Evolutionary conservation across 148 eudicot species (phyloP).

Genomic region (Vaccinium macrocarpon): DNA sequence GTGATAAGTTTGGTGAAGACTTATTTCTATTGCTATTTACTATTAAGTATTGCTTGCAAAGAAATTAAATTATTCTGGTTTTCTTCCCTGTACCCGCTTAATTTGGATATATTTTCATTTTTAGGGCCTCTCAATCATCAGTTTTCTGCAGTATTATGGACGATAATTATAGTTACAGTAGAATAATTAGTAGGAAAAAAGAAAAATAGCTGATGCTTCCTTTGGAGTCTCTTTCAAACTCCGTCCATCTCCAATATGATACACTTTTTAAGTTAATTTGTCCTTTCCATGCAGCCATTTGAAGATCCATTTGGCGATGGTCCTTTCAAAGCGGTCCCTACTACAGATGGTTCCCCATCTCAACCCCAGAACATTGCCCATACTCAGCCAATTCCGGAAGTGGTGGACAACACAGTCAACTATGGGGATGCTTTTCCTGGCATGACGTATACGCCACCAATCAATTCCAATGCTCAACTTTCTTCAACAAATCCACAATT

Average conservation of each 20-base stretch:
- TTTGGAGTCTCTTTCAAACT: not conserved
- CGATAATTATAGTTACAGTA: not conserved
- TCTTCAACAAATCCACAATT: conserved; percentile 30
- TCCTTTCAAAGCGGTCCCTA: conserved; percentile 74
- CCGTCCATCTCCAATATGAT: not conserved
- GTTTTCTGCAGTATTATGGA: not conserved
- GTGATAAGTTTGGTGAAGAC: not conserved
- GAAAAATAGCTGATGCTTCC: not conserved
- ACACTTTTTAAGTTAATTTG: not conserved
- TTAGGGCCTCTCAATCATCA: not conserved
- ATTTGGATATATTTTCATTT: not conserved
- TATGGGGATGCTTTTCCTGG: conserved; percentile 37
- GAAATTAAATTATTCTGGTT: not conserved
- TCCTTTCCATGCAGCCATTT: conserved; percentile 55
- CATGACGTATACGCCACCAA: conserved; percentile 15
- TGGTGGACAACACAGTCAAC: conserved; percentile 22
- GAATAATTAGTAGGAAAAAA: not conserved
- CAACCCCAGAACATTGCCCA: conserved; percentile 45
- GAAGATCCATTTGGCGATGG: conserved; percentile 95
- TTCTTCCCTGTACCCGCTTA: not conserved
- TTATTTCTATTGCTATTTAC: not conserved
- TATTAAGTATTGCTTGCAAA: not conserved
- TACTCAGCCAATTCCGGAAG: conserved; percentile 32
- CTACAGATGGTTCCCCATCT: conserved; percentile 36
- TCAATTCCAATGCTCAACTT: conserved; percentile 24